Evolutionary conservation across 768 basidiomycete genomes (phyloP).

Genomic region (Sistotremastrum niveocremeum): DNA sequence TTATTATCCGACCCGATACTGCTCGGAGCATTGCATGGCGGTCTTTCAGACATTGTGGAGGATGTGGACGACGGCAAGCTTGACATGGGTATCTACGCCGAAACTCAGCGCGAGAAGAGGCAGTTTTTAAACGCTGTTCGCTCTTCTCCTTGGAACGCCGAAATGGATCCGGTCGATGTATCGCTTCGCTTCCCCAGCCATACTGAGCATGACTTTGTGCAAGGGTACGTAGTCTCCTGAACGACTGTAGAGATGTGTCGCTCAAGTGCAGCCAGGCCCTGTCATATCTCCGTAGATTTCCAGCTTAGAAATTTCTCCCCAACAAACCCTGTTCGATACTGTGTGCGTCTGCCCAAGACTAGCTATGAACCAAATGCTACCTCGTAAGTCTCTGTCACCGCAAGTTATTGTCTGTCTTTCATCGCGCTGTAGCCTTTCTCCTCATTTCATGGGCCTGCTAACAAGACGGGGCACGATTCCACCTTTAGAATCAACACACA

Average conservation of each 20-base stretch:
- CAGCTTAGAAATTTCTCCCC: background rate
- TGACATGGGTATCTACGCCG: conserved; percentile 81
- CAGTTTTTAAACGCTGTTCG: conserved; percentile 56
- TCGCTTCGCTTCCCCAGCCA: conserved; percentile 28
- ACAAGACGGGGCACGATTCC: conserved; percentile 46
- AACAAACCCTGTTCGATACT: conserved; percentile 41
- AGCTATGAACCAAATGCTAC: conserved; percentile 12
- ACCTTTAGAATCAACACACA: conserved; percentile 29
- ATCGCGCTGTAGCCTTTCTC: conserved; percentile 18
- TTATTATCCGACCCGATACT: conserved; percentile 41
- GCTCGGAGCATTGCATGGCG: conserved; percentile 57
- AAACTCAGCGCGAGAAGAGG: conserved; percentile 63
- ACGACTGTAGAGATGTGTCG: background rate
- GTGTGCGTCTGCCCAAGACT: conserved; percentile 44
- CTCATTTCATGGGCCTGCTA: conserved; percentile 53
- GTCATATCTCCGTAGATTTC: no score
- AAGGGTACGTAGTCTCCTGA: conserved; percentile 39
- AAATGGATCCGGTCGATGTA: conserved; percentile 62
- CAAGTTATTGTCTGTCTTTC: conserved; percentile 5
- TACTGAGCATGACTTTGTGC: conserved; percentile 49
- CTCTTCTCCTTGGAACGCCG: conserved; percentile 60
- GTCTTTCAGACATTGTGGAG: conserved; percentile 46
- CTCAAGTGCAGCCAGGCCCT: background rate
- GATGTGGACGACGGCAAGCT: conserved; percentile 47
- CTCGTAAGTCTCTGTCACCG: conserved; percentile 11